Conservation (phyloP, 1,139 yeast genomes). For the Tardiomyces blankii region DNA sequence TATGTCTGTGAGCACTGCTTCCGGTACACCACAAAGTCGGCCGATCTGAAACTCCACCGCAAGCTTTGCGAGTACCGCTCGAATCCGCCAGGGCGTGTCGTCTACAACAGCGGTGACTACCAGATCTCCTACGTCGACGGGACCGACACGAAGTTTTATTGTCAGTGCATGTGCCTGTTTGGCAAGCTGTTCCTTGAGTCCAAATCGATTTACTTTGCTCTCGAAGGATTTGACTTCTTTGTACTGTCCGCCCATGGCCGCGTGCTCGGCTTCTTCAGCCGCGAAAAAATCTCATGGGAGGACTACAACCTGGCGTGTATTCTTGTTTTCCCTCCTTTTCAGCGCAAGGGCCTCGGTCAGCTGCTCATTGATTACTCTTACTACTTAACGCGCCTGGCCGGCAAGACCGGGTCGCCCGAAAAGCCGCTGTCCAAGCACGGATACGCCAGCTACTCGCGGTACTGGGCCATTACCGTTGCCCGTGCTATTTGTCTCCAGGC, state of each 20-base stretch:
- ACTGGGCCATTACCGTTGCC: conserved; percentile 55
- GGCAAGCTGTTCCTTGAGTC: conserved; percentile 87
- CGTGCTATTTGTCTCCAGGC: conserved; percentile 25
- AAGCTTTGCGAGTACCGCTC: conserved; percentile 34
- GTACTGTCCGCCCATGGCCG: conserved; percentile 38
- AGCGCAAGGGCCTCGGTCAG: conserved; percentile 66
- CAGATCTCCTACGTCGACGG: conserved; percentile 63
- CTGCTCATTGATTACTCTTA: conserved; percentile 77
- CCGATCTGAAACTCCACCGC: conserved; percentile 21
- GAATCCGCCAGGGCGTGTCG: conserved; percentile 52
- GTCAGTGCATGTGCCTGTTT: conserved; percentile 75
- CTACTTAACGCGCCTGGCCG: conserved; percentile 48
- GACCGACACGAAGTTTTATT: conserved; percentile 45
- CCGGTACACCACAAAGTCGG: conserved; percentile 48
- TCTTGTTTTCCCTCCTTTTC: conserved; percentile 86
- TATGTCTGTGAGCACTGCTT: conserved; percentile 69
- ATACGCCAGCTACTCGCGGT: conserved; percentile 54
- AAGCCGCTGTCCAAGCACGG: conserved; percentile 83
- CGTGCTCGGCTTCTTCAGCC: conserved; percentile 80
- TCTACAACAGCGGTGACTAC: conserved; percentile 50
- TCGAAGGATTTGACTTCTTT: conserved; percentile 73
- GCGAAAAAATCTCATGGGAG: conserved; percentile 76
- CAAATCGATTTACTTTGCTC: conserved; percentile 74
- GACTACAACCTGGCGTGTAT: conserved; percentile 84
- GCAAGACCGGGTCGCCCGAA: conserved; percentile 74